These are phyloP conservation scores for Pezicula radicicola DNA, from an alignment of 2,329 filamentous ascomycete species.

Conservation along the genomic window DNA sequence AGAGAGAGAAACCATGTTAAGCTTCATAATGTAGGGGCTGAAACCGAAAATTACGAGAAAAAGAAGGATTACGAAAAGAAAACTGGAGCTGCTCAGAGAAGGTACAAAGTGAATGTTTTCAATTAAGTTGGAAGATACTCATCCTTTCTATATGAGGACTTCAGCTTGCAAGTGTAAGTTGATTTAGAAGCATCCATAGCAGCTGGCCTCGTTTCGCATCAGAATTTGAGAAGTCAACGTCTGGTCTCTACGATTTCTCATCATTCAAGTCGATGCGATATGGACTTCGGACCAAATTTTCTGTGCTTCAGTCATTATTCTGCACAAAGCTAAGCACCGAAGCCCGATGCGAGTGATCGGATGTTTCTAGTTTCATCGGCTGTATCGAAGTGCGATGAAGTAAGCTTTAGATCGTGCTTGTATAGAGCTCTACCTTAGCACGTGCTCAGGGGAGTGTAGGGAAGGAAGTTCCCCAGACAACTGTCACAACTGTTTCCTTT, in stretches of 20 bases:
- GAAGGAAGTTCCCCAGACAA: neutral
- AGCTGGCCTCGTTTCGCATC: no score
- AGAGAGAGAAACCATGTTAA: constrained; percentile 1
- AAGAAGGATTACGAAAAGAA: neutral
- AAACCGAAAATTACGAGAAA: neutral
- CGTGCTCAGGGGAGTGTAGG: no score
- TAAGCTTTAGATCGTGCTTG: no score
- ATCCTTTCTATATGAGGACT: no score
- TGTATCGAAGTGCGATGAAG: neutral
- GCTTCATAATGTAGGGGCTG: neutral
- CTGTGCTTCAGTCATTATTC: neutral
- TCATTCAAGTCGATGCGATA: neutral
- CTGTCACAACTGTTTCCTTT: neutral
- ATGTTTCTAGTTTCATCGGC: neutral
- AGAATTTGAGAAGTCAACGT: no score
- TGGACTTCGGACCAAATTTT: no score
- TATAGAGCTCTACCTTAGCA: no score
- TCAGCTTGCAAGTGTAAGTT: no score
- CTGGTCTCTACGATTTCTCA: no score
- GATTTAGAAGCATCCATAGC: no score
- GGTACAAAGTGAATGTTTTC: neutral
- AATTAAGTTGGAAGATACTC: no score
- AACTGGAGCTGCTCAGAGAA: neutral
- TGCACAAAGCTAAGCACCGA: neutral
- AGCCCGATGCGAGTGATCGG: neutral